These are phyloP conservation scores for Bathelium albidoporum DNA, from an alignment of 495 filamentous ascomycete species.

Conservation along the genomic window DNA sequence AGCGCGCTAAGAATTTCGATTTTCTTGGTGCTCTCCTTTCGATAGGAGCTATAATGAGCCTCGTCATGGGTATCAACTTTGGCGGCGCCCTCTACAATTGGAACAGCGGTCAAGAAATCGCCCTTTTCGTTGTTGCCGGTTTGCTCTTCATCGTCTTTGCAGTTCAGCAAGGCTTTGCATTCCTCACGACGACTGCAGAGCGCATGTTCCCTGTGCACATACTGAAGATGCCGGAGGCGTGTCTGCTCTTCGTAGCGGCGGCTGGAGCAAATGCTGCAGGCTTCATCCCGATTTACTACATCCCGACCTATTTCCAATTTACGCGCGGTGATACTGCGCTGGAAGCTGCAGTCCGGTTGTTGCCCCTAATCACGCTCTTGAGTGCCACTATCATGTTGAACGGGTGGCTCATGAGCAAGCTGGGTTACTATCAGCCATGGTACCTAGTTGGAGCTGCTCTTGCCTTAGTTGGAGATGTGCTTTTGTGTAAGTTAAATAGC, in stretches of 20 bases:
- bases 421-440: too few species aligned
- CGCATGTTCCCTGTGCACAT: neutral
- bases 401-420: too few species aligned
- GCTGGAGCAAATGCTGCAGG: too few species aligned
- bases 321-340: constrained; percentile 39
- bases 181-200: neutral
- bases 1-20: constrained; percentile 46
- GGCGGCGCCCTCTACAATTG: constrained; percentile 63
- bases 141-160: constrained; percentile 55
- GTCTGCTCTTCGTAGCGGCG: too few species aligned
- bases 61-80: constrained; percentile 78
- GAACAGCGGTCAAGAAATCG: constrained; percentile 56
- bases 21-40: constrained; percentile 56
- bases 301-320: constrained; percentile 55
- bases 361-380: constrained; percentile 47
- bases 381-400: constrained; percentile 45
- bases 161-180: constrained; percentile 44
- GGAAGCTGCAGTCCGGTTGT: constrained; percentile 42
- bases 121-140: constrained; percentile 59
- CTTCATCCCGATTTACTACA: constrained; percentile 9
- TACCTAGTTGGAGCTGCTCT: too few species aligned
- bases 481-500: too few species aligned
- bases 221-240: too few species aligned
- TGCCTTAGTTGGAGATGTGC: too few species aligned
- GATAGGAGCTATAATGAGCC: constrained; percentile 58